Evolutionary conservation across 2,329 filamentous ascomycete species (phyloP).

Genomic region (Emmonsiellopsis sp.): DNA sequence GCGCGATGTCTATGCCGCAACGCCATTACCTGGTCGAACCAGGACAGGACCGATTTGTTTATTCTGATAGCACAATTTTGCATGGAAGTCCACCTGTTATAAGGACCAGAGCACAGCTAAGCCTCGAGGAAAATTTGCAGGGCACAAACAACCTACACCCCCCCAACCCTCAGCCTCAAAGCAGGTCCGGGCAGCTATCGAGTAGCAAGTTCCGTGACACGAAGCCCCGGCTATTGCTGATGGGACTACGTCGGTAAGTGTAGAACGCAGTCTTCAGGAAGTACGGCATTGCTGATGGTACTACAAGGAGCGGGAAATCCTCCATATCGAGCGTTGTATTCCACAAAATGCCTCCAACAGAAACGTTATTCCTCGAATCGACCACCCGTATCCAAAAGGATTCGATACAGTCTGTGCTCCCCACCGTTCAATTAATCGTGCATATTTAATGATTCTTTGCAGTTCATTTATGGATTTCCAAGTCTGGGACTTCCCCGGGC

Average conservation of each 20-base stretch:
- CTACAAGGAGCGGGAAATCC: constrained; percentile 80
- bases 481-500: constrained; percentile 94
- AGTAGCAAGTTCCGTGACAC: constrained; percentile 43
- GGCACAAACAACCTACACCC: constrained; percentile 15
- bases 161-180: constrained; percentile 11
- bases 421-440: neutral
- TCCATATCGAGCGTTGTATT: constrained; percentile 99
- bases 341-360: constrained; percentile 90
- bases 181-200: constrained; percentile 19
- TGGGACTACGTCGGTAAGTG: constrained; percentile 84
- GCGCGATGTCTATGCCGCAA: neutral
- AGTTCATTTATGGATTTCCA: constrained; percentile 99
- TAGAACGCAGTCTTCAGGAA: neutral
- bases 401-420: constrained; percentile 71
- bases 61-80: constrained; percentile 10
- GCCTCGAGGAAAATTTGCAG: constrained; percentile 26
- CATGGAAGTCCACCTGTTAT: constrained; percentile 14
- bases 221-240: constrained; percentile 79
- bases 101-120: constrained; percentile 26
- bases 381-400: constrained; percentile 92
- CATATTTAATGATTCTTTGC: constrained; percentile 2
- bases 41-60: constrained; percentile 11
- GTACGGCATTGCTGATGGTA: constrained; percentile 7
- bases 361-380: constrained; percentile 91
- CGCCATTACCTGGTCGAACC: constrained; percentile 5